phyloP scores from a whole-genome alignment of 2,329 filamentous ascomycete species.

The Paecilomyces dactylethromorphus region DNA sequence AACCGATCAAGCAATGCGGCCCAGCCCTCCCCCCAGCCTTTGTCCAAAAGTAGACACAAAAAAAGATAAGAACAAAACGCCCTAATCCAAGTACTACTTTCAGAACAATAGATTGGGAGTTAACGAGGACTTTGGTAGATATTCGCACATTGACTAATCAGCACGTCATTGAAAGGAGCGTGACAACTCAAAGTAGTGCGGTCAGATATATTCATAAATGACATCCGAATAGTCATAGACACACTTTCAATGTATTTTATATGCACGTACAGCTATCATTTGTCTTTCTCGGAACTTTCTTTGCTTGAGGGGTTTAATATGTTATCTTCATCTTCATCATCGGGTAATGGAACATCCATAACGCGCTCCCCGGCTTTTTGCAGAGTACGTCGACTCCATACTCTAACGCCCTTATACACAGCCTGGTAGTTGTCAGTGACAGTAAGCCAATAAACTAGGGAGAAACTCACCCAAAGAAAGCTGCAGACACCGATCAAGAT shows the following conservation, averaged over 20 bases:
- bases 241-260: not conserved
- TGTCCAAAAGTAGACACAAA: slow-evolving; percentile 16
- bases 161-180: slow-evolving; percentile 73
- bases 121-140: slow-evolving; percentile 43
- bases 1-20: slow-evolving; percentile 14
- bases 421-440: slow-evolving; percentile 44
- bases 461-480: slow-evolving; percentile 62
- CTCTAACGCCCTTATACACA: slow-evolving; percentile 74
- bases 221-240: not conserved
- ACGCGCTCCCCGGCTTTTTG: slow-evolving; percentile 73
- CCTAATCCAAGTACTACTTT: slow-evolving; percentile 16
- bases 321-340: slow-evolving; percentile 54
- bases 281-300: slow-evolving; percentile 19
- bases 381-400: slow-evolving; percentile 65
- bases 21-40: slow-evolving; percentile 22
- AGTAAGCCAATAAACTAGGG: not conserved
- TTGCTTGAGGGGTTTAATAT: slow-evolving; percentile 23
- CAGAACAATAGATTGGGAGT: slow-evolving; percentile 21
- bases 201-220: slow-evolving; percentile 7
- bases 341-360: slow-evolving; percentile 59
- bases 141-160: slow-evolving; percentile 97
- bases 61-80: slow-evolving; percentile 27
- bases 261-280: slow-evolving; percentile 11
- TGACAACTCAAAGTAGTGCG: slow-evolving; percentile 99
- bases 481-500: slow-evolving; percentile 74